Percentiles rank a stretch among this genome's conserved stretches.
phyloP scores from a whole-genome alignment of 768 basidiomycete species.

The Tephrocybe sp. region DNA sequence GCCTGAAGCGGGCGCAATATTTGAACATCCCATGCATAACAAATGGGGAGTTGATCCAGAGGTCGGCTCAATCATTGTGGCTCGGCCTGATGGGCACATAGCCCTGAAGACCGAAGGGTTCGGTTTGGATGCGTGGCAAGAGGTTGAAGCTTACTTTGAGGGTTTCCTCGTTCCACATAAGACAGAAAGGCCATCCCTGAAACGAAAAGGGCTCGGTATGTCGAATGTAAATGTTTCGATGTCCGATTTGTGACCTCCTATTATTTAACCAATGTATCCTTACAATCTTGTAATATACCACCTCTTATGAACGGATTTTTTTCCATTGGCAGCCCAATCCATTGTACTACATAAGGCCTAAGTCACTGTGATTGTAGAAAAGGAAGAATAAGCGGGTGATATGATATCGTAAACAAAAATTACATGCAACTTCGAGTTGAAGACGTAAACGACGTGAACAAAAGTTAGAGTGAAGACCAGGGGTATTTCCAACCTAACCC shows the following conservation, averaged over 20 bases:
- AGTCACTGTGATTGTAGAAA: no score
- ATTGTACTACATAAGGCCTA: no score
- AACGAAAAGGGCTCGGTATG: constrained; percentile 1
- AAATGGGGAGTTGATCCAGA: constrained; percentile 15
- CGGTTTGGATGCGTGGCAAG: constrained; percentile 10
- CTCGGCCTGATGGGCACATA: constrained; percentile 14
- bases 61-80: constrained; percentile 15
- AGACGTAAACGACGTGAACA: background rate
- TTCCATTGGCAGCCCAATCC: no score
- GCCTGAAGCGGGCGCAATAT: constrained; percentile 13
- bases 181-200: background rate
- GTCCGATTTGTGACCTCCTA: constrained; percentile 1
- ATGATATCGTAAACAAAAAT: background rate
- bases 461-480: background rate
- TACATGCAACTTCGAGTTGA: background rate
- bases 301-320: no score
- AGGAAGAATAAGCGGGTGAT: no score
- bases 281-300: no score
- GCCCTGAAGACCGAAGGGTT: constrained; percentile 13
- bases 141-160: constrained; percentile 14
- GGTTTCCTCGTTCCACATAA: constrained; percentile 9
- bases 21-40: constrained; percentile 17
- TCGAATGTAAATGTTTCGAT: background rate
- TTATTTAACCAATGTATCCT: no score
- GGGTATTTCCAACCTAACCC: background rate